Percentiles rank a stretch among this genome's conserved stretches.
Conservation (phyloP, 495 filamentous ascomycete genomes). For the Apodospora peruviana region DNA sequence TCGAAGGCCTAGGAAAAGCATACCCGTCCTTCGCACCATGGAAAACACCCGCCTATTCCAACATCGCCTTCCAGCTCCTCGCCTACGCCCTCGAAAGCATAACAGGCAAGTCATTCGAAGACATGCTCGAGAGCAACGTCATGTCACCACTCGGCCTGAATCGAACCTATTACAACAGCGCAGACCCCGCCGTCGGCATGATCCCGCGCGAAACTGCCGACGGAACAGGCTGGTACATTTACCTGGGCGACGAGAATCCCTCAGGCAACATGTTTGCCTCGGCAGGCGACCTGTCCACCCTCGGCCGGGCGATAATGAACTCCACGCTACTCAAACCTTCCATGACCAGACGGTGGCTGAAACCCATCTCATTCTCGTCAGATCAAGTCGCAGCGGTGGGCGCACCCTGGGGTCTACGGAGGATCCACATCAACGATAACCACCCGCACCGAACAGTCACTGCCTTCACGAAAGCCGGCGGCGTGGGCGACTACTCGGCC, state of each 20-base stretch:
- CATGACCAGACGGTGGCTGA: neutral
- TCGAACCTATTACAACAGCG: neutral
- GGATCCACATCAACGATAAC: neutral
- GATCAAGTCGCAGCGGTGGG: neutral
- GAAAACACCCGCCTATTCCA: slow-evolving; percentile 6
- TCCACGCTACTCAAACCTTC: neutral
- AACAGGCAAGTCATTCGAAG: neutral
- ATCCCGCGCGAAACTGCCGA: neutral
- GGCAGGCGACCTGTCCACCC: neutral
- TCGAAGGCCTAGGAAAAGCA: neutral
- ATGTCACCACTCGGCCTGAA: slow-evolving; percentile 1
- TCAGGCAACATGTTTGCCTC: neutral
- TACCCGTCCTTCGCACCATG: slow-evolving; percentile 1
- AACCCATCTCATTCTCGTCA: neutral
- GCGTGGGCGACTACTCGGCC: neutral
- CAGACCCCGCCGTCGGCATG: neutral
- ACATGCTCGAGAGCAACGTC: neutral
- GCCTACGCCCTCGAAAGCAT: neutral
- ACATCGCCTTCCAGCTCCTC: slow-evolving; percentile 8
- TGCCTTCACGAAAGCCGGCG: neutral
- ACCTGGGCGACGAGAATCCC: neutral
- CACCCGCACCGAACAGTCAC: neutral
- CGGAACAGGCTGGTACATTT: neutral
- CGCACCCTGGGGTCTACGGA: neutral
- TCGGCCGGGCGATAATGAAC: neutral